Conservation (phyloP, 129 eudicot species). For the Escallonia herrerae region DNA sequence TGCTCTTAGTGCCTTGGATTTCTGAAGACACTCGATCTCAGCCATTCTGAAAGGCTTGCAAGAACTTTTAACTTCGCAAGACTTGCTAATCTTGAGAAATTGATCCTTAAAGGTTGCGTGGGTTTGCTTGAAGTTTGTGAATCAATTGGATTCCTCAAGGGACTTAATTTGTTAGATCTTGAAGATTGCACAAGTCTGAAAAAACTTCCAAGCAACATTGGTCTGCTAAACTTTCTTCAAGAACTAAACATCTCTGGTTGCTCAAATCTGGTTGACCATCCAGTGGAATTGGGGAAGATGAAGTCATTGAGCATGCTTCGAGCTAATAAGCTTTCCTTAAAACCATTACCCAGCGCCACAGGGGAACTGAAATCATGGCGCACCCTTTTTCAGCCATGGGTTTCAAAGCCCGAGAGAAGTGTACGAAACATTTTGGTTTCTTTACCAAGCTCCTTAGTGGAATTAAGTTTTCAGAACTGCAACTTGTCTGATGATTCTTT, state of each 20-base stretch:
- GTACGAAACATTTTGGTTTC: background rate
- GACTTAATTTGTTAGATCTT: background rate
- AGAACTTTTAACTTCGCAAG: background rate
- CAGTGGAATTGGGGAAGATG: too few relatives aligned
- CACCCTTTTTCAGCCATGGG: background rate
- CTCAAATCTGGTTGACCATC: too few relatives aligned
- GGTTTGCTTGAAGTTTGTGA: background rate
- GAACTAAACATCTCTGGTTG: too few relatives aligned
- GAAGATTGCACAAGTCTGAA: background rate
- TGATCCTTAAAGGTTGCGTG: conserved; percentile 1
- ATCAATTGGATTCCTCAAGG: background rate
- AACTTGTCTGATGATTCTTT: too few relatives aligned
- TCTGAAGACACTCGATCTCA: conserved; percentile 1
- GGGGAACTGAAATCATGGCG: background rate
- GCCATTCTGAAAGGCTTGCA: background rate
- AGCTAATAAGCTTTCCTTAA: too few relatives aligned
- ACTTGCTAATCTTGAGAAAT: background rate
- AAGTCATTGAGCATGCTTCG: too few relatives aligned
- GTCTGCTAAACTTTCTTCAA: too few relatives aligned
- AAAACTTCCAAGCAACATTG: background rate
- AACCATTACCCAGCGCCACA: too few relatives aligned
- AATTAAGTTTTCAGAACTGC: too few relatives aligned
- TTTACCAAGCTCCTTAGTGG: background rate
- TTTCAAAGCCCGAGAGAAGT: background rate
- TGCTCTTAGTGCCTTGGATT: background rate